A percentile compares a stretch with the other conserved stretches of the same genome.
phyloP scores from a whole-genome alignment of 257 asterid species.

The Scutellaria minor region DNA sequence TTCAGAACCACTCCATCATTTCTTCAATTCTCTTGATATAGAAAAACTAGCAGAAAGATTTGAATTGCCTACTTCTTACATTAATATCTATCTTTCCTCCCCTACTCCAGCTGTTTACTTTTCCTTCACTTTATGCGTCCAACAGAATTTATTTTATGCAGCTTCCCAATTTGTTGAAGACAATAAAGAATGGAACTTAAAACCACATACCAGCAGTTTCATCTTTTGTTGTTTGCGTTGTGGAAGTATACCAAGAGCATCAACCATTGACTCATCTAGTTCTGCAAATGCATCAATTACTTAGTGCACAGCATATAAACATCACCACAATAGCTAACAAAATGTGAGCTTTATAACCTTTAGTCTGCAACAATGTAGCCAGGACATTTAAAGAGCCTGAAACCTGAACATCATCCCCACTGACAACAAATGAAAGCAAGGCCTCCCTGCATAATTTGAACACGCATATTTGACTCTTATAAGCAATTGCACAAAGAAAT shows the following conservation, averaged over 20 bases:
- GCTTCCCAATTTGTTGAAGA: slow-evolving; percentile 1
- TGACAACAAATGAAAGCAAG: slow-evolving; percentile 78
- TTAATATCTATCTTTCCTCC: slow-evolving; percentile 15
- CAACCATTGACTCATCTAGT: slow-evolving; percentile 92
- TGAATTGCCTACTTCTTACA: slow-evolving; percentile 15
- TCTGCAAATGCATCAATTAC: slow-evolving; percentile 54
- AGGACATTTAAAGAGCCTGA: slow-evolving; percentile 84
- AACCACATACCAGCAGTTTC: slow-evolving; percentile 78
- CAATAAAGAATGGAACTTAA: slow-evolving; percentile 24
- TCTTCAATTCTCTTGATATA: slow-evolving; percentile 1
- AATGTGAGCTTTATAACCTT: slow-evolving; percentile 58
- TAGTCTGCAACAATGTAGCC: slow-evolving; percentile 92
- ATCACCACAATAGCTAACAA: slow-evolving; percentile 35
- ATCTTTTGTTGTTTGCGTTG: slow-evolving; percentile 95
- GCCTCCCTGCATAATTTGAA: slow-evolving; percentile 68
- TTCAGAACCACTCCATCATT: slow-evolving; percentile 22
- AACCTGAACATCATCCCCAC: slow-evolving; percentile 86
- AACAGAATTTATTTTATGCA: not conserved
- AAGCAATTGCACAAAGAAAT: slow-evolving; percentile 25
- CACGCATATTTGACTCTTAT: slow-evolving; percentile 25
- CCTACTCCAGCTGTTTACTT: not conserved
- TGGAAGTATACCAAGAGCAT: slow-evolving; percentile 98
- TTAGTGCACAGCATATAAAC: slow-evolving; percentile 36
- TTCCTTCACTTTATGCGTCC: not conserved
- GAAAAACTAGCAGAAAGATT: slow-evolving; percentile 12